A percentile compares a stretch with the other conserved stretches of the same genome.
These are phyloP conservation scores for Rehmannia glutinosa DNA, from an alignment of 257 asterid species.

Conservation along the genomic window DNA sequence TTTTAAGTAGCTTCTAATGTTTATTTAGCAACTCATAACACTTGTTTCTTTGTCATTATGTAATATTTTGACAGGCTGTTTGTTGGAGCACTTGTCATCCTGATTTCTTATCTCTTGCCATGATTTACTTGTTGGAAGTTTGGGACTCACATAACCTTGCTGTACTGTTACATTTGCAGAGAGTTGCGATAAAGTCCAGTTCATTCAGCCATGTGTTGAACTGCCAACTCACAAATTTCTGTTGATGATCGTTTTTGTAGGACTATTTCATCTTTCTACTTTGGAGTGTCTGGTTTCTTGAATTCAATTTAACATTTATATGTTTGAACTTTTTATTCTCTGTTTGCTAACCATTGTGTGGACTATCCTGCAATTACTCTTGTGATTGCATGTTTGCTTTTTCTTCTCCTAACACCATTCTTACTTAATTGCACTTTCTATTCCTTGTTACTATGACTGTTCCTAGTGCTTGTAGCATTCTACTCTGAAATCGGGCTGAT, in stretches of 20 bases:
- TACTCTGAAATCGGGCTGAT: constrained; percentile 38
- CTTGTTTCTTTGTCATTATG: constrained; percentile 39
- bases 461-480: constrained; percentile 31
- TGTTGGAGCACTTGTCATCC: constrained; percentile 88
- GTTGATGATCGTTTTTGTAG: constrained; percentile 51
- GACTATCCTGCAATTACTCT: constrained; percentile 22
- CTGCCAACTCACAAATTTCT: constrained; percentile 29
- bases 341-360: constrained; percentile 40
- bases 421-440: constrained; percentile 5
- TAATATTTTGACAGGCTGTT: constrained; percentile 76
- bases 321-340: constrained; percentile 28
- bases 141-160: constrained; percentile 98
- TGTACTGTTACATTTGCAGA: constrained; percentile 97
- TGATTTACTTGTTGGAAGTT: constrained; percentile 91
- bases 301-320: constrained; percentile 16
- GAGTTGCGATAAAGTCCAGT: constrained; percentile 37
- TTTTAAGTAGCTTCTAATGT: constrained; percentile 9
- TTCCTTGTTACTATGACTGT: constrained; percentile 17
- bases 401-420: constrained; percentile 25
- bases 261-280: constrained; percentile 41
- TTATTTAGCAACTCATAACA: constrained; percentile 27
- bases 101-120: constrained; percentile 85
- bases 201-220: constrained; percentile 34
- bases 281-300: constrained; percentile 29
- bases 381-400: constrained; percentile 19